Base-by-base conservation (phyloP, 1,284 basidiomycete species). In the Leccinum subfulvum region DNA sequence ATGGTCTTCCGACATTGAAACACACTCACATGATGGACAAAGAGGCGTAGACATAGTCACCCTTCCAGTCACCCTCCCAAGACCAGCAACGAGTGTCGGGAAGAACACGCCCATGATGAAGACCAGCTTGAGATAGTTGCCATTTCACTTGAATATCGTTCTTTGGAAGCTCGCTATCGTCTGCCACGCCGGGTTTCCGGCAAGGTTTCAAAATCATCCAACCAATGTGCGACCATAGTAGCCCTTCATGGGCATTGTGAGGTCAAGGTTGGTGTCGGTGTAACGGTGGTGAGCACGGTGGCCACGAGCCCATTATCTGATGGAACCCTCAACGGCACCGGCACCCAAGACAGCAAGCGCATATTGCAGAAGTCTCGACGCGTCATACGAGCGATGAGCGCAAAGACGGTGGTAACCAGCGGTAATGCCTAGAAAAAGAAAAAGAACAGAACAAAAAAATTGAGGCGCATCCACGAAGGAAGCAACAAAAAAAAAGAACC, bases 211-310 rank as follows among this genome's bases (percentile, higher is more conserved):
- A 69, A 67, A 97, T 73, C 91, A 97, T 95, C 95, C 95, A 97
- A 55, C 94, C 94, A 65, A 96, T 81, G 73, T 96, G 95, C 1
- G 91, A 87, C 81, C 85, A 89, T 64, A 81, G 81, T 67, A 92
- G 82, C 26, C 95, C 95, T 72, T 89, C 86, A 78, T 94, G 90
- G 3, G 95, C 94, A 65, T 91, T 91, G 81, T 97, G 97, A 1
- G 94, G 95, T 97, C 94, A 64, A 97, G 89, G 63, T 95, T 91
- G 70, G 95, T 97, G 79, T 97, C 95, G 73, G 94, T 97, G 21
- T 51, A 51, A 51, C 49, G 49, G 49, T 51, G 49, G 8, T 26
- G 49, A 51, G 49, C 49, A 51, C 49, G 49, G 49, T 51, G 49
- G 13, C 49, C 49, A 23, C 49, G 49, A 23, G 49, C 49, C 49